Conservation (phyloP, 768 basidiomycete genomes). For the Wakefieldia striispora region DNA sequence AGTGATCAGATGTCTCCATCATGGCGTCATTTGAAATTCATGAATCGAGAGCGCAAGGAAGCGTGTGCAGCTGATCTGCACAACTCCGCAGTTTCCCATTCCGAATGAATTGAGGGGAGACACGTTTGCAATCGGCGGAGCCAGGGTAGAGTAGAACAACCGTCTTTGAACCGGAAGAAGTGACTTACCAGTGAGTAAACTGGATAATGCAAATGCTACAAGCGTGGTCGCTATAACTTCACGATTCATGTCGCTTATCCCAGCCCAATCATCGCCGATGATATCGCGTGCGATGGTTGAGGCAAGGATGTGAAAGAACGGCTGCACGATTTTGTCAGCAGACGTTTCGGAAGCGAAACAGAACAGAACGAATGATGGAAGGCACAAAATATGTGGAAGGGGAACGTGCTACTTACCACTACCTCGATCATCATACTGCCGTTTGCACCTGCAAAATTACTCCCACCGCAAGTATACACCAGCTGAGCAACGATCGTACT, state of each 20-base stretch:
- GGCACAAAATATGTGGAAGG: background rate
- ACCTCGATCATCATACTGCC: conserved; percentile 99
- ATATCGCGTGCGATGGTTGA: conserved; percentile 69
- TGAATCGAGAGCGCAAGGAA: conserved; percentile 2
- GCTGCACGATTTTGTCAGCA: conserved; percentile 41
- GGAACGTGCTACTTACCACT: conserved; percentile 55
- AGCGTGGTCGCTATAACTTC: conserved; percentile 91
- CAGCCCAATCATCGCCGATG: conserved; percentile 23
- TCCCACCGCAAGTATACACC: conserved; percentile 82
- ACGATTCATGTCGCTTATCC: conserved; percentile 55
- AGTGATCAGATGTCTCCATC: conserved; percentile 6
- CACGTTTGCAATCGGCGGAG: background rate
- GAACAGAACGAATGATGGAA: background rate
- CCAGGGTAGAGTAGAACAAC: background rate
- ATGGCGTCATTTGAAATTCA: conserved; percentile 10
- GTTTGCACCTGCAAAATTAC: conserved; percentile 85
- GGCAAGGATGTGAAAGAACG: conserved; percentile 94
- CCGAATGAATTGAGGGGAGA: background rate
- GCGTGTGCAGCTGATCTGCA: background rate
- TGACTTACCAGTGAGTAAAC: conserved; percentile 74
- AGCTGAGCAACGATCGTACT: conserved; percentile 80
- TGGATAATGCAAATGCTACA: conserved; percentile 82
- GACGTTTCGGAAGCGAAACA: background rate
- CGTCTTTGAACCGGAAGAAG: background rate
- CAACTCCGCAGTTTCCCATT: too few relatives aligned